A percentile compares a stretch with the other conserved stretches of the same genome.
Conservation (phyloP, 2,329 filamentous ascomycete genomes). For the Penicillium sp. region DNA sequence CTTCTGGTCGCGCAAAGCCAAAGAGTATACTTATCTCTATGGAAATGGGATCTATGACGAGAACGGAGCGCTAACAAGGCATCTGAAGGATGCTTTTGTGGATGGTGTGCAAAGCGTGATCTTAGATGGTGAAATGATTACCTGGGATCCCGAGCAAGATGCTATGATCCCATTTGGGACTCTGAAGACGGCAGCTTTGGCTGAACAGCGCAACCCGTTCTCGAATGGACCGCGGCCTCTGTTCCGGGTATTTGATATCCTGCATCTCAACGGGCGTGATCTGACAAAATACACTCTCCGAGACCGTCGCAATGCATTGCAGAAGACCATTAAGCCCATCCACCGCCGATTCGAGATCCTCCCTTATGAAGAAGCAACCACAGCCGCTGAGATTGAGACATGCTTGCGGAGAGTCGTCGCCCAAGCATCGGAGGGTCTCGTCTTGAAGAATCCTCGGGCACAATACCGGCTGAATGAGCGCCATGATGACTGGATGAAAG, state of each 20-base stretch:
- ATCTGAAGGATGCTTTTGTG: slow-evolving; percentile 75
- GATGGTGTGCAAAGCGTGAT: slow-evolving; percentile 81
- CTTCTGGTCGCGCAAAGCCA: slow-evolving; percentile 95
- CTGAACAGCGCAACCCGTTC: slow-evolving; percentile 73
- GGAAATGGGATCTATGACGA: slow-evolving; percentile 74
- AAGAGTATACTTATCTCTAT: slow-evolving; percentile 95
- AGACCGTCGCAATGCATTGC: slow-evolving; percentile 75
- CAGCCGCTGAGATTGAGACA: slow-evolving; percentile 73
- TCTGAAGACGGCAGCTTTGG: slow-evolving; percentile 84
- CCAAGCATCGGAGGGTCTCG: slow-evolving; percentile 83
- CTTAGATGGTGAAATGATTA: slow-evolving; percentile 97
- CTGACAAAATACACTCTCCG: slow-evolving; percentile 80
- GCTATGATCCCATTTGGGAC: slow-evolving; percentile 88
- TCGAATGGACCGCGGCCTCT: slow-evolving; percentile 69
- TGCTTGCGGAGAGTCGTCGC: slow-evolving; percentile 80
- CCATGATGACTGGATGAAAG: slow-evolving; percentile 96
- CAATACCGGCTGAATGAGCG: slow-evolving; percentile 84
- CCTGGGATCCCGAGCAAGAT: slow-evolving; percentile 86
- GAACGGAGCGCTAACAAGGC: slow-evolving; percentile 74
- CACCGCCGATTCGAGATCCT: slow-evolving; percentile 83
- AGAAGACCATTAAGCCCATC: slow-evolving; percentile 68
- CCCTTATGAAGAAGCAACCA: slow-evolving; percentile 65
- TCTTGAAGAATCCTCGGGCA: slow-evolving; percentile 89
- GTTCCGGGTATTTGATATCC: slow-evolving; percentile 85
- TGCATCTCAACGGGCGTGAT: slow-evolving; percentile 79